Conservation (phyloP, 306 rosid species). For the Albizia julibrissin region DNA sequence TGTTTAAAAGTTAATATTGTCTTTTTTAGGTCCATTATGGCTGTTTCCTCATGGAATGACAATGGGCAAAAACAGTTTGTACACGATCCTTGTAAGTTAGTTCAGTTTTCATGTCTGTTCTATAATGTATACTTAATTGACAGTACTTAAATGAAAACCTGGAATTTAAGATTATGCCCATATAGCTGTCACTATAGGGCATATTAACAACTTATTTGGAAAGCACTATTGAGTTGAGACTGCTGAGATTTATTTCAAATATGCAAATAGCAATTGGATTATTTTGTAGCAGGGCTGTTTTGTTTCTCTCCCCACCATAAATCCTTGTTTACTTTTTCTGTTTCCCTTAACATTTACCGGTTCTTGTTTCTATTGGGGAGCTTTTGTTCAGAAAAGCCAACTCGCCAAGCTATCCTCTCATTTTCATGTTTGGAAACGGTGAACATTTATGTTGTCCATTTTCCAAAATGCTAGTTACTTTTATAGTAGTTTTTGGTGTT, state of each 20-base stretch:
- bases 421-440: background rate
- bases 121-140: constrained; percentile 14
- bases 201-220: background rate
- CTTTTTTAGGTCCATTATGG: constrained; percentile 82
- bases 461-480: no score
- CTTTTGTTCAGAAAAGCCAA: background rate
- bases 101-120: constrained; percentile 7
- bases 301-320: background rate
- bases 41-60: constrained; percentile 99
- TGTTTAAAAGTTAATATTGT: constrained; percentile 23
- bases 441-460: background rate
- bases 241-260: constrained; percentile 4
- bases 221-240: constrained; percentile 8
- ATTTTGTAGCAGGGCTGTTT: background rate
- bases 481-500: background rate
- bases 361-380: background rate
- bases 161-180: constrained; percentile 2
- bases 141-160: background rate
- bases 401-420: background rate
- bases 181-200: constrained; percentile 25
- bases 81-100: constrained; percentile 82
- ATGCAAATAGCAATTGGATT: constrained; percentile 2
- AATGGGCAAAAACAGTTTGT: constrained; percentile 97
- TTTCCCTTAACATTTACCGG: background rate
- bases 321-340: background rate